Conservation (phyloP, 148 eudicot species). For the Rhododendron kiyosumense region DNA sequence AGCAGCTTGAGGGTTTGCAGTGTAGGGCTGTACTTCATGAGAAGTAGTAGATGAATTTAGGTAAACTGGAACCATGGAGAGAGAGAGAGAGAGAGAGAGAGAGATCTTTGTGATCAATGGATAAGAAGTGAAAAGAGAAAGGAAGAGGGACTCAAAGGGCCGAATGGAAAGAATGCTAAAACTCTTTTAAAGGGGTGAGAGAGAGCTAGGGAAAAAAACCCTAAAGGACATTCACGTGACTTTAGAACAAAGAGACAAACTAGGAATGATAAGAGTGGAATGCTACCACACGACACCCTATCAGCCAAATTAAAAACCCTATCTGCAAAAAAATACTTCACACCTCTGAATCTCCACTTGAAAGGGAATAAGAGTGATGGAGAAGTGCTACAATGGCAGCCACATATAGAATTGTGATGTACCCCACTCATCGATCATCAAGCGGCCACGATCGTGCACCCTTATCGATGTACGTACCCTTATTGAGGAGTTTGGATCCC, state of each 20-base stretch:
- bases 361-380: neutral
- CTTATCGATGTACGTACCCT: too few species aligned
- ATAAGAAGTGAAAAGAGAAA: neutral
- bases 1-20: conserved; percentile 4
- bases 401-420: neutral
- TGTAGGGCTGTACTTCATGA: neutral
- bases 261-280: conserved; percentile 27
- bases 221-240: conserved; percentile 49
- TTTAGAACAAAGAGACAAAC: conserved; percentile 28
- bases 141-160: neutral
- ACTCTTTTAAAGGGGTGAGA: conserved; percentile 12
- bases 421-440: neutral
- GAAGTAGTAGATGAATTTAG: conserved; percentile 14
- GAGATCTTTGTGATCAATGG: neutral
- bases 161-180: neutral
- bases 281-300: conserved; percentile 45
- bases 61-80: conserved; percentile 8
- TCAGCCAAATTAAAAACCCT: conserved; percentile 27
- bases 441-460: neutral
- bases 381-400: neutral
- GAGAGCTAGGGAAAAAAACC: neutral
- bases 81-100: conserved; percentile 9
- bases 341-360: neutral
- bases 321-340: neutral
- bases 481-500: too few species aligned